These are phyloP conservation scores for Hypomontagnella monticulosa DNA, from an alignment of 495 filamentous ascomycete genomes.

Conservation along the genomic window DNA sequence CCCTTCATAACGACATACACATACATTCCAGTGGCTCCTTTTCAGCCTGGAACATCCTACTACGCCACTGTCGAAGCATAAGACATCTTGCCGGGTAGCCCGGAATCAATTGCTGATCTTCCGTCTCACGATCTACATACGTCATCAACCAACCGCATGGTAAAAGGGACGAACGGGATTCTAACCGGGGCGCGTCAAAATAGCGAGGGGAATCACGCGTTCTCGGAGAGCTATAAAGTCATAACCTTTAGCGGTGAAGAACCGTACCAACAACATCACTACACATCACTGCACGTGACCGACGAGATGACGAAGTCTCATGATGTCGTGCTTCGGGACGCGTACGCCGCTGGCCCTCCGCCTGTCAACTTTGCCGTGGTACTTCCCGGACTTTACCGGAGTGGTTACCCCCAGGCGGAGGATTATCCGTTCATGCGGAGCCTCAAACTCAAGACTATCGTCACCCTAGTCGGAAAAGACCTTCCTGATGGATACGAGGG, in stretches of 20 bases:
- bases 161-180: slow-evolving; percentile 10
- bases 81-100: not conserved
- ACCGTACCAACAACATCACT: not conserved
- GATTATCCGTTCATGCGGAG: slow-evolving; percentile 71
- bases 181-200: not conserved
- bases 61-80: not conserved
- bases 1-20: not conserved
- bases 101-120: not conserved
- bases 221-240: not conserved
- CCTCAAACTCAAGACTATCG: slow-evolving; percentile 75
- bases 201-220: not conserved
- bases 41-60: not conserved
- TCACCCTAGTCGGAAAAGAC: slow-evolving; percentile 80
- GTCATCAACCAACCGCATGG: slow-evolving; percentile 5
- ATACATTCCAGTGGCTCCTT: not conserved
- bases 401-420: slow-evolving; percentile 71
- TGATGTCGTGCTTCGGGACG: slow-evolving; percentile 21
- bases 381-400: slow-evolving; percentile 75
- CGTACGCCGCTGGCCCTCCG: slow-evolving; percentile 36
- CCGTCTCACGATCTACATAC: slow-evolving; percentile 1
- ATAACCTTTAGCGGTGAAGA: slow-evolving; percentile 8
- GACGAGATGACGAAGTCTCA: slow-evolving; percentile 15
- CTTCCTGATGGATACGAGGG: slow-evolving; percentile 62
- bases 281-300: not conserved
- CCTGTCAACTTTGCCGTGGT: slow-evolving; percentile 76